Evolutionary conservation across 2,329 filamentous ascomycete species (phyloP).

Genomic region (Penicillium occitanis): DNA sequence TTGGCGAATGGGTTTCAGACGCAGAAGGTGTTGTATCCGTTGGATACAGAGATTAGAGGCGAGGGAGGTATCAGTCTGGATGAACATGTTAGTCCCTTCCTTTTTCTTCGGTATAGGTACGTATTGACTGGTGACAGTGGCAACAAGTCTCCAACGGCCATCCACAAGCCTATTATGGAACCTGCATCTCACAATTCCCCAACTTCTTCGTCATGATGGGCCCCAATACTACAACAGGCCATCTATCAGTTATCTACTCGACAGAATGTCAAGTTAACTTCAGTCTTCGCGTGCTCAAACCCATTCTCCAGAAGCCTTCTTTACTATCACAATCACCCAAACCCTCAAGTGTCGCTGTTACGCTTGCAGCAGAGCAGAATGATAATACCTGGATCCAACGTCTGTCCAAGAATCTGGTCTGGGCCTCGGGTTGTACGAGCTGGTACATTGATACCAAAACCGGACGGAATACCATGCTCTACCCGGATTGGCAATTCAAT

Average conservation of each 20-base stretch:
- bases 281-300: conserved; percentile 42
- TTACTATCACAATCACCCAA: conserved; percentile 28
- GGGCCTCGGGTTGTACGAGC: conserved; percentile 52
- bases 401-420: conserved; percentile 48
- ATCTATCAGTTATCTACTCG: conserved; percentile 53
- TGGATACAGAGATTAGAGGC: conserved; percentile 46
- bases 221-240: conserved; percentile 50
- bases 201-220: conserved; percentile 51
- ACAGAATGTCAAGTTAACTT: conserved; percentile 56
- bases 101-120: background rate
- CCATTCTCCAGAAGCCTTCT: conserved; percentile 35
- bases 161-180: conserved; percentile 51
- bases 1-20: conserved; percentile 54
- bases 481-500: conserved; percentile 53
- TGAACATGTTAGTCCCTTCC: conserved; percentile 30
- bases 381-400: conserved; percentile 44
- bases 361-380: conserved; percentile 33
- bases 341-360: conserved; percentile 38
- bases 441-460: conserved; percentile 54
- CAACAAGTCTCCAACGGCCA: conserved; percentile 36
- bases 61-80: conserved; percentile 36
- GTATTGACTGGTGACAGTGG: conserved; percentile 34
- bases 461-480: conserved; percentile 53
- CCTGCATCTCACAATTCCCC: conserved; percentile 49
- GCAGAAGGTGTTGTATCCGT: conserved; percentile 47